These are phyloP conservation scores for Patellaria atrata DNA, from an alignment of 495 filamentous ascomycete genomes.

Conservation along the genomic window DNA sequence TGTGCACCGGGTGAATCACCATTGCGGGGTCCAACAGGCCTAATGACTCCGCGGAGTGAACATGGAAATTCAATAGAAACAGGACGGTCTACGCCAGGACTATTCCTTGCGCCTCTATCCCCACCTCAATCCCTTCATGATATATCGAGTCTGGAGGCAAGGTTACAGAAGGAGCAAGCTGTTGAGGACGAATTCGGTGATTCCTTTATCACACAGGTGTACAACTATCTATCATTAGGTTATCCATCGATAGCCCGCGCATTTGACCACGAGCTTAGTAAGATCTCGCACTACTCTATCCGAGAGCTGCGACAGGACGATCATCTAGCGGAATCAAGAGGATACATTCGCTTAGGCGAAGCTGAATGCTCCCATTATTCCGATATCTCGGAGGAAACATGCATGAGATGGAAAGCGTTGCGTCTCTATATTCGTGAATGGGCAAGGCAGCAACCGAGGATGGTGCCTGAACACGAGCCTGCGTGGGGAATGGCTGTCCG, in stretches of 20 bases:
- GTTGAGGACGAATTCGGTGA: slow-evolving; percentile 59
- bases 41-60: slow-evolving; percentile 24
- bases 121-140: slow-evolving; percentile 19
- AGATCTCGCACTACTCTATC: slow-evolving; percentile 53
- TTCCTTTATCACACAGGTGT: slow-evolving; percentile 83
- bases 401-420: slow-evolving; percentile 68
- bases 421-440: slow-evolving; percentile 71
- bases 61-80: slow-evolving; percentile 19
- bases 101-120: slow-evolving; percentile 16
- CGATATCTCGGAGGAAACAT: slow-evolving; percentile 30
- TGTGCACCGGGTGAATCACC: slow-evolving; percentile 20
- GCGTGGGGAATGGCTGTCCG: slow-evolving; percentile 53
- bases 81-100: slow-evolving; percentile 11
- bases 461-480: slow-evolving; percentile 36
- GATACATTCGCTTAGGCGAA: slow-evolving; percentile 49
- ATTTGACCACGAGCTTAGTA: slow-evolving; percentile 70
- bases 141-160: slow-evolving; percentile 30
- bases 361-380: slow-evolving; percentile 26
- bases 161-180: slow-evolving; percentile 32
- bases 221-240: slow-evolving; percentile 86
- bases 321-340: slow-evolving; percentile 35
- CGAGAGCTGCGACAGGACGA: slow-evolving; percentile 60
- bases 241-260: slow-evolving; percentile 70
- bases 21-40: slow-evolving; percentile 21
- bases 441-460: slow-evolving; percentile 60